Evolutionary conservation across 495 filamentous ascomycete species (phyloP), one percentile per base, ranked within the genome.

Genomic region (Terfezia boudieri): DNA sequence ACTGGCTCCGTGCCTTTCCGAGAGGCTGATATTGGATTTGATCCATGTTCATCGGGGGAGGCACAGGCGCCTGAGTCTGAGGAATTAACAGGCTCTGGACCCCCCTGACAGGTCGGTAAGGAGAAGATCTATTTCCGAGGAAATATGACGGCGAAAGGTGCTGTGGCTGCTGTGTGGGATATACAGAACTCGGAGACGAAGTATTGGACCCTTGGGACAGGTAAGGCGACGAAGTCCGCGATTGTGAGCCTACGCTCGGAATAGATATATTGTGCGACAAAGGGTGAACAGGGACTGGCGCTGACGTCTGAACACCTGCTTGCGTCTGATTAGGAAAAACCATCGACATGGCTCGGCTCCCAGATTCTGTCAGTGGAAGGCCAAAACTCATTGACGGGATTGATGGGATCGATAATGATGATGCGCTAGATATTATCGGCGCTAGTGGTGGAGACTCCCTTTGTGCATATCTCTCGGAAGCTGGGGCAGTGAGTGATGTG

Each of bases 11-110:
- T 9, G 74, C 67, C 62, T 85, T 84, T 4, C 84, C 83, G 9
- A 98, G 68, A 5, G 89, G 84, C 61, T 93, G 89, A 59, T 95
- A 98, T 62, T 94, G 90, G 86, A 98, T 94, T 69, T 94, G 84
- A 59, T 85, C 71, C 65, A 82, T 71, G 54, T 75, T 65, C 65
- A 82, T 72, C 64, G 77, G 64, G 55, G 83, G 81, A 58, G 84
- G 80, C 50, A 87, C 77, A 50, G 93, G 74, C 10, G 85, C 83
- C 0, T 77, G 74, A 12, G 84, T 84, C 0, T 86, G 84, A 51
- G 90, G 90, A 35, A 90, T 84, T 16, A 95, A 74, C 17, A 98
- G 73, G 4, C 86, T 93, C 57, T 86, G 85, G 52, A 95, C 84
- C 53, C 81, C 75, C 53, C 88, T 82, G 32, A 98, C 80, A 4